These are phyloP conservation scores for Alternaria burnsii DNA, from an alignment of 2,329 filamentous ascomycete species.

Conservation along the genomic window DNA sequence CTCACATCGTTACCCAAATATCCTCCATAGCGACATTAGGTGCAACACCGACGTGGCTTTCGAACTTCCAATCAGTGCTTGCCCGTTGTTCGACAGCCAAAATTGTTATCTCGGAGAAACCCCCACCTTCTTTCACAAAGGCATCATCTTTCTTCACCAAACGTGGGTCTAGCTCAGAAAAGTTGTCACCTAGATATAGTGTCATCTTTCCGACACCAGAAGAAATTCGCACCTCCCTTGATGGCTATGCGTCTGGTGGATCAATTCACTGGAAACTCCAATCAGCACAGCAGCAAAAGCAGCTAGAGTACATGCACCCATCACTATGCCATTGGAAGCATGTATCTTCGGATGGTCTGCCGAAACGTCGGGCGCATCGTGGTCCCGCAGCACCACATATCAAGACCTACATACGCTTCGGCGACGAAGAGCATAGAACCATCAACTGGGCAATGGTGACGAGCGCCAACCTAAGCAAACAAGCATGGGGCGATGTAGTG, in stretches of 20 bases:
- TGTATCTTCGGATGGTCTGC: not conserved
- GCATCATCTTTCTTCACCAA: slow-evolving; percentile 22
- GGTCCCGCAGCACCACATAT: slow-evolving; percentile 80
- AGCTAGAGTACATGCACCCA: slow-evolving; percentile 75
- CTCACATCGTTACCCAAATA: slow-evolving; percentile 67
- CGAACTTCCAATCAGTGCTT: slow-evolving; percentile 58
- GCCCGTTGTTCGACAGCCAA: slow-evolving; percentile 14
- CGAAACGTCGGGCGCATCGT: slow-evolving; percentile 36
- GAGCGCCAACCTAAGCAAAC: slow-evolving; percentile 89
- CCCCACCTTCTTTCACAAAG: slow-evolving; percentile 4
- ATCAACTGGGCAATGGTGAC: slow-evolving; percentile 89
- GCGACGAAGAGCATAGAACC: slow-evolving; percentile 46
- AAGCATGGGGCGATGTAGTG: slow-evolving; percentile 80
- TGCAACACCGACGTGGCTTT: slow-evolving; percentile 74
- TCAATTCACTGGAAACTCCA: slow-evolving; percentile 86
- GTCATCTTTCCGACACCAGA: slow-evolving; percentile 83
- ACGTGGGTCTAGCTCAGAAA: not conserved
- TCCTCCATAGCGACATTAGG: slow-evolving; percentile 86
- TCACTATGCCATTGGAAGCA: slow-evolving; percentile 77
- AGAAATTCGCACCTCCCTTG: slow-evolving; percentile 78
- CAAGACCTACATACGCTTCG: slow-evolving; percentile 83
- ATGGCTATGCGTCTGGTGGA: slow-evolving; percentile 78
- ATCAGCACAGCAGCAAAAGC: slow-evolving; percentile 73
- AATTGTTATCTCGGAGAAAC: not conserved
- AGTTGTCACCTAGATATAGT: slow-evolving; percentile 66